These are phyloP conservation scores for Pulveroboletus sp. DNA, from an alignment of 768 basidiomycete species.

Conservation along the genomic window DNA sequence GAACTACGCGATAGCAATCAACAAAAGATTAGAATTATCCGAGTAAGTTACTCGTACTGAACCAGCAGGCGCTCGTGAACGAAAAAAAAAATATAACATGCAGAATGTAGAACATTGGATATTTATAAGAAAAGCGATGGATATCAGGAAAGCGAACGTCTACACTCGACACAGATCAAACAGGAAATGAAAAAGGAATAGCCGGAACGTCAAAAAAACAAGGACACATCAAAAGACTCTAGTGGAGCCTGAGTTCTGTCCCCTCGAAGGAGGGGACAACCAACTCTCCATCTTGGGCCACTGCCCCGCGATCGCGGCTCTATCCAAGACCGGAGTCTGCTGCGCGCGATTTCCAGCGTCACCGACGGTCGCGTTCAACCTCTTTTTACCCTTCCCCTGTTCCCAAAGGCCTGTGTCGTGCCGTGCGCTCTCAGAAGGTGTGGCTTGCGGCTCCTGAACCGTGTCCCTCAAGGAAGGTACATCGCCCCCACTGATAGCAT, in stretches of 20 bases:
- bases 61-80: constrained; percentile 22
- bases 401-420: constrained; percentile 18
- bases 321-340: constrained; percentile 23
- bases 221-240: constrained; percentile 24
- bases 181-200: background rate
- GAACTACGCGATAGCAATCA: constrained; percentile 9
- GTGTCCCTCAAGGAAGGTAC: constrained; percentile 9
- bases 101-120: constrained; percentile 14
- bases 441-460: constrained; percentile 1
- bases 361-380: constrained; percentile 8
- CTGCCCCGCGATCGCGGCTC: constrained; percentile 24
- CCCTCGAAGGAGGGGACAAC: constrained; percentile 26
- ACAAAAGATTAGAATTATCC: constrained; percentile 28
- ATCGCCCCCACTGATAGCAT: constrained; percentile 26
- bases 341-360: constrained; percentile 23
- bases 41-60: constrained; percentile 31
- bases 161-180: background rate
- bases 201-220: background rate
- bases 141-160: constrained; percentile 11
- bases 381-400: constrained; percentile 22
- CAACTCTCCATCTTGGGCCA: constrained; percentile 36
- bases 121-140: constrained; percentile 2
- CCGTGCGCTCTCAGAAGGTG: constrained; percentile 4
- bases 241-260: constrained; percentile 29
- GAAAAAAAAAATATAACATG: constrained; percentile 17